Base-by-base conservation (phyloP, 495 filamentous ascomycete genomes). In the Cercophora newfieldiana region DNA sequence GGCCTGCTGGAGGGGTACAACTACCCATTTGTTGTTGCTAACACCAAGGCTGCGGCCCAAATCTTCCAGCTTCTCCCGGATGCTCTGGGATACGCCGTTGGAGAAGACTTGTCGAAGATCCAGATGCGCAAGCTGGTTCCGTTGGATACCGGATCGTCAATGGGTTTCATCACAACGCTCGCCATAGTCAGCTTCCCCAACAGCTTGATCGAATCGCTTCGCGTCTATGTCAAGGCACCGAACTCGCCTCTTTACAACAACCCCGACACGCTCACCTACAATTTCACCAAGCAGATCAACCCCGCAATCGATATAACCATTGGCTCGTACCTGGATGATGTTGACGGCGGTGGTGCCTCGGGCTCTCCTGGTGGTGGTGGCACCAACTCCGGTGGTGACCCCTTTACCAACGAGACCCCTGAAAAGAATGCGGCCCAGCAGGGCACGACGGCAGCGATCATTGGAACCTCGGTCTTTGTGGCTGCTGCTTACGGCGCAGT, bases 401-500 rank as follows among this genome's bases (percentile, higher is more conserved):
- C 80, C 5, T 82, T 80, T 53, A 76, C 73, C 61, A 78, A 71
- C 63, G 66, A 56, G 55, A 58, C 29, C 71, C 12, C 71, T 68
- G 51, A 60, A 68, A 71, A 79, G 67, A 72, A 67, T 55, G 83
- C 86, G 30, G 80, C 84, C 25, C 86, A 92, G 58, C 86, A 85
- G 59, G 86, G 87, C 61, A 91, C 89, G 71, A 94, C 90, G n/a
- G 90, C 92, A 55, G 93, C 90, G 68, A 92, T 97, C 74, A 91
- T 88, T 55, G 79, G 89, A 54, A 91, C 89, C 70, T 89, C 91
- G 59, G 86, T 93, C 30, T 87, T 84, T 49, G 92, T 93, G 71
- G 92, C 92, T 18, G 88, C 89, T 53, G 90, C 89, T n/a, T 99
- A 99, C 71, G 96, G 94, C 74, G 94, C 91, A n/a, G 96, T 92